Percentiles rank a stretch among this genome's conserved stretches.
Conservation (phyloP, 1,139 yeast species). For the Kurtzmaniella quercitrusa region DNA sequence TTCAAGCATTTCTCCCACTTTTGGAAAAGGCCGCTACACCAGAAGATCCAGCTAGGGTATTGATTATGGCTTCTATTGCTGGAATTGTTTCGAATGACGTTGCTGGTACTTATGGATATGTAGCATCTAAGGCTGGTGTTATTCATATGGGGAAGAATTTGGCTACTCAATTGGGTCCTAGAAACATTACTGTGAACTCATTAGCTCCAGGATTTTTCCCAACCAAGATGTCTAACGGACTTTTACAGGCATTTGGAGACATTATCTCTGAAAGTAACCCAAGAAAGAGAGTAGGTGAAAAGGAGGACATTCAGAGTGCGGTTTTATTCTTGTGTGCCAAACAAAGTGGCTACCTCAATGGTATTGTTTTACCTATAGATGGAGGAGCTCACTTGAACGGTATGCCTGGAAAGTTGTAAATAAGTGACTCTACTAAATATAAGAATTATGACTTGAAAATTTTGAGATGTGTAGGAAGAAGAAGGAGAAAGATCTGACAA, state of each 20-base stretch:
- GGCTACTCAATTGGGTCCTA: constrained; percentile 63
- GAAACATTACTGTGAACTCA: constrained; percentile 61
- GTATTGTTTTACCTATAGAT: constrained; percentile 69
- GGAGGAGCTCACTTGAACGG: constrained; percentile 53
- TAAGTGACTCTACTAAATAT: neutral
- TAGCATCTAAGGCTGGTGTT: constrained; percentile 76
- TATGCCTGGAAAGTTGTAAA: constrained; percentile 16
- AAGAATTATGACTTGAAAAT: no score
- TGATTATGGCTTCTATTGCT: constrained; percentile 66
- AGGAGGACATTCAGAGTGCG: constrained; percentile 59
- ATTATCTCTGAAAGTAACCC: constrained; percentile 52
- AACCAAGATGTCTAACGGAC: constrained; percentile 69
- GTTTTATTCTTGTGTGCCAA: constrained; percentile 56
- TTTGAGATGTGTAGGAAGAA: no score
- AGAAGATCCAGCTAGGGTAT: constrained; percentile 62
- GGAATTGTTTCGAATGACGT: constrained; percentile 43
- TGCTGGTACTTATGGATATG: constrained; percentile 62
- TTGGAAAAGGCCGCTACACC: constrained; percentile 51
- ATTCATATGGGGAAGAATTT: constrained; percentile 64
- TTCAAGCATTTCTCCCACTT: constrained; percentile 59
- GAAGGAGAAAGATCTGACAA: no score
- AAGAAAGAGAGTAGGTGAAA: constrained; percentile 58
- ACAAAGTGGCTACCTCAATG: constrained; percentile 63
- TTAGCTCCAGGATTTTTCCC: constrained; percentile 82
- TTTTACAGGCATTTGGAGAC: constrained; percentile 54